A percentile compares a stretch with the other conserved stretches of the same genome.
These are phyloP conservation scores for Anthracocystis setariae DNA, from an alignment of 1,284 basidiomycete species.

Conservation along the genomic window DNA sequence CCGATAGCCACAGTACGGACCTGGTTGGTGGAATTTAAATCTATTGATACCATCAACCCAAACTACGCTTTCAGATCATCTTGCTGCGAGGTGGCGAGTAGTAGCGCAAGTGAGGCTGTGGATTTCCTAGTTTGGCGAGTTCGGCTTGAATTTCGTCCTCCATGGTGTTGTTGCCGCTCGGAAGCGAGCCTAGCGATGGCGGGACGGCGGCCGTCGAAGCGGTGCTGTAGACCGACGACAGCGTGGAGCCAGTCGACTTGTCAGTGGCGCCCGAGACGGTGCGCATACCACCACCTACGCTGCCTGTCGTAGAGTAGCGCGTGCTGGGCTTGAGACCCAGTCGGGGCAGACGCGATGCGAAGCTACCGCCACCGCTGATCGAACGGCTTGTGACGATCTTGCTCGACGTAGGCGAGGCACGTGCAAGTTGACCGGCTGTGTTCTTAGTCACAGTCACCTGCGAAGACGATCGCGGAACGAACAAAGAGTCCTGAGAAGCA, in stretches of 20 bases:
- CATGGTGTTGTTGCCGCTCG: conserved; percentile 45
- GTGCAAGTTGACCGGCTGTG: too few species aligned
- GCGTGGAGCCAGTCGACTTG: conserved; percentile 35
- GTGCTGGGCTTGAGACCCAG: conserved; percentile 42
- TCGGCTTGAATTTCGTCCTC: conserved; percentile 48
- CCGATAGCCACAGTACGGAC: too few species aligned
- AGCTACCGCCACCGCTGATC: conserved; percentile 18
- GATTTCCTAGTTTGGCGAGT: conserved; percentile 33
- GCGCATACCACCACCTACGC: conserved; percentile 7
- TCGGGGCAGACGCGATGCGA: conserved; percentile 39
- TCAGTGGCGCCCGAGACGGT: conserved; percentile 35
- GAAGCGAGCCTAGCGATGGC: conserved; percentile 30
- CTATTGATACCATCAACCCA: too few species aligned
- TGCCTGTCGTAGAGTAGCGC: conserved; percentile 18
- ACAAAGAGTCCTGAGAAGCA: conserved; percentile 7
- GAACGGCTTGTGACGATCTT: conserved; percentile 32
- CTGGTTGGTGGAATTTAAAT: too few species aligned
- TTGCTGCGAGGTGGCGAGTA: conserved; percentile 46
- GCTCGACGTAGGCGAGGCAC: conserved; percentile 11
- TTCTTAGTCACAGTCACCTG: conserved; percentile 32
- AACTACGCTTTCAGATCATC: too few species aligned
- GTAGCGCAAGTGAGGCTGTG: conserved; percentile 38
- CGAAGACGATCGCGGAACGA: conserved; percentile 27
- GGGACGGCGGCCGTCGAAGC: conserved; percentile 20
- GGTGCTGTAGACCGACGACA: conserved; percentile 37